A percentile compares a stretch with the other conserved stretches of the same genome.
Evolutionary conservation across 768 basidiomycete genomes (phyloP).

Genomic region (Trichaptum fuscoviolaceum): DNA sequence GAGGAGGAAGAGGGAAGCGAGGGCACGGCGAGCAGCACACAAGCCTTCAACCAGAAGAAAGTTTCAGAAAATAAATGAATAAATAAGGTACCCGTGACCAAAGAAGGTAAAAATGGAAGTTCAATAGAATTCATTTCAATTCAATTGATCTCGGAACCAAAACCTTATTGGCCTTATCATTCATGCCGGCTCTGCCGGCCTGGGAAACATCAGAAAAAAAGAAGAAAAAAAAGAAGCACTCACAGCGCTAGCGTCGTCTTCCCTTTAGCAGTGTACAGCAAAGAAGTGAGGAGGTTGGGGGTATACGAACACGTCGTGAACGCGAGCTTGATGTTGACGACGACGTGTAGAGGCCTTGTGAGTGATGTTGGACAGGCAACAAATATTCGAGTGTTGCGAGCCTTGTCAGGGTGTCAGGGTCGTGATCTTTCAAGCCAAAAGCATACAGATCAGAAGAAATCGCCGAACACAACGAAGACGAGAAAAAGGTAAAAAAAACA

Average conservation of each 20-base stretch:
- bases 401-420: background rate
- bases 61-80: background rate
- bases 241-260: background rate
- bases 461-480: background rate
- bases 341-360: background rate
- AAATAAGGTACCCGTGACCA: background rate
- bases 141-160: background rate
- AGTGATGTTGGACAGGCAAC: background rate
- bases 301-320: background rate
- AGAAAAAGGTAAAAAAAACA: background rate
- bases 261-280: background rate
- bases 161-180: background rate
- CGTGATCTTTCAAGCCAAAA: background rate
- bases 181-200: background rate
- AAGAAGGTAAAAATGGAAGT: background rate
- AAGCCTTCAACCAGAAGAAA: background rate
- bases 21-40: background rate
- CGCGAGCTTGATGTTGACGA: background rate
- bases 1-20: slow-evolving; percentile 1
- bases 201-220: background rate
- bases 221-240: background rate
- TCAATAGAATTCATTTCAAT: background rate
- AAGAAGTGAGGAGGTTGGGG: background rate
- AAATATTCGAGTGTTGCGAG: background rate
- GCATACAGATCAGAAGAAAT: background rate